Evolutionary conservation across 2,329 filamentous ascomycete genomes (phyloP), one percentile per base, ranked within the genome.

Genomic region (Nemania bipapillata): DNA sequence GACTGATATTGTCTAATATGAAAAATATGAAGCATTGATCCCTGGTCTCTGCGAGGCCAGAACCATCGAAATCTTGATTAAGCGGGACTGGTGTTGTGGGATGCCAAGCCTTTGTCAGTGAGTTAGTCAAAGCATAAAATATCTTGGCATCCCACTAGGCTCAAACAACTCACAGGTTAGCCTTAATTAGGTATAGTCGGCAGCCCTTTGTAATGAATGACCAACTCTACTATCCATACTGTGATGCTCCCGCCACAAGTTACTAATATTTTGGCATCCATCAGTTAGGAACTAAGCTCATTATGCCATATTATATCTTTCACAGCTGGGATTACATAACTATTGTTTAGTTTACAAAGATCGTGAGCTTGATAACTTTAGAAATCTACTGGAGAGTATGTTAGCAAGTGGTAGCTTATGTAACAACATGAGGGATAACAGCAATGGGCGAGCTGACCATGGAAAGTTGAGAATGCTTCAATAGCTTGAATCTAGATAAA

Each of bases 41-140:
- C 30, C 17, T 28, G 22, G 30, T 22, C 24, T 28, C 30, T 50
- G n/a, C 2, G 35, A 26, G 30, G 30, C 9, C 30, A 32, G 30
- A 4, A 4, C 30, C 9, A 32, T 32, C 4, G 4, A 4, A 32
- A 32, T 37, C 47, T 12, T 28, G 30, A 61, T 61, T 45, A 3
- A 7, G 35, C 53, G 45, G 4, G 22, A 11, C 4, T 26, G 65
- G 65, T 30, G n/a, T 1, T 64, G 65, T 68, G 65, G 65, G 65
- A 64, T 68, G 60, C 65, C 65, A 67, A 67, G 65, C 47, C 7
- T 17, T 50, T 52, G 49, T 7, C 24, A 15, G 24, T 28, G 9
- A 30, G 9, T n/a, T 30, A 30, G 9, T 11, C 30, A n/a, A 52
- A 15, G 20, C n/a, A 32, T 32, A 2, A 30, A 20, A n/a, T 12